Evolutionary conservation across 2,329 filamentous ascomycete species (phyloP), one percentile per base, ranked within the genome.

Genomic region (Diaporthe destruens): DNA sequence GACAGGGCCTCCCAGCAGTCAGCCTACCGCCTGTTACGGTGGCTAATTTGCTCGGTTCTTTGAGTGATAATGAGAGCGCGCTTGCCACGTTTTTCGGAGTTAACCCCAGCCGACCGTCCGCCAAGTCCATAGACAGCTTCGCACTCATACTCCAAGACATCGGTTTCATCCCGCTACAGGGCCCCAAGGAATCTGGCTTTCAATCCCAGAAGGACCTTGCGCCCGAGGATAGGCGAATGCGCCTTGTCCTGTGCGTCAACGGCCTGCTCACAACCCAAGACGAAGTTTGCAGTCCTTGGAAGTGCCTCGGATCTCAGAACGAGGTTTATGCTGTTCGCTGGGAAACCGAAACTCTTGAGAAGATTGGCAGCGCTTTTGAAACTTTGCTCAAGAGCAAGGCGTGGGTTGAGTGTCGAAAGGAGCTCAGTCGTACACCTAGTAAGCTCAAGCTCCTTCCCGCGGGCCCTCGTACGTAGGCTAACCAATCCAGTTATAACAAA

Each of bases 51-150:
- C 85, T 98, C 0, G 96, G 95, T 14, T 88, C 91, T 23, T 87
- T 98, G 78, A 93, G 94, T 2, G 92, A 95, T 49, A 96, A 93
- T 74, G 90, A 92, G 6, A 88, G 96, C 20, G 85, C 95, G 54
- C 92, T 98, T 39, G 96, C 95, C 20, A 90, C 93, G 49, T 84
- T 98, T 51, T 98, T 98, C 78, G 96, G 96, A 11, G 94, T 96
- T n/a, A 98, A 97, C 79, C 93, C 93, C 55, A 91, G 92, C 1
- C 90, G 92, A 47, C 95, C 97, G 87, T 93, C 93, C 0, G 90
- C 91, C 68, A 92, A 95, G 80, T 94, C 95, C 87, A 93, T 98
- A 87, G 94, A 98, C 75, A 87, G 92, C n/a, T 97, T 97, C 80
- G 89, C 93, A 14, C 91, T 91, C 76, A 94, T 98, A 75, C 92